Evolutionary conservation across 73 alveolate genomes (phyloP), one percentile per base, ranked within the genome.

Genomic region (Tetrahymena malaccensis): DNA sequence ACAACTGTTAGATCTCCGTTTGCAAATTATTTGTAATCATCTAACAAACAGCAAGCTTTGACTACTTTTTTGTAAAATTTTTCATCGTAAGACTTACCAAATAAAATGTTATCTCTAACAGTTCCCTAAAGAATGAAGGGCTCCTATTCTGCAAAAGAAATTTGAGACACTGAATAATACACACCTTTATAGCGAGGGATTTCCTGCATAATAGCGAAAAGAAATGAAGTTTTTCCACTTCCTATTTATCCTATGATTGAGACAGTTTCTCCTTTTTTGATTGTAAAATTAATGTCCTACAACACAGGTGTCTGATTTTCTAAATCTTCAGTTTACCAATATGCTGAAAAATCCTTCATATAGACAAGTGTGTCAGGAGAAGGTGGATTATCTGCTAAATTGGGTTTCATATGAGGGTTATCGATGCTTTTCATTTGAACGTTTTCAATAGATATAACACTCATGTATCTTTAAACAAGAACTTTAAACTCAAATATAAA

Each of bases 201-300:
- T 12, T 96, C 97, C 55, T 97, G 96, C 35, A 95, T 31, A 21
- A 98, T 93, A n/a, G 99, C 96, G 84, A 95, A 94, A 40, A 98
- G 55, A 16, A 98, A 95, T 22, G 98, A 96, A 57, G 98, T 94
- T 94, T 98, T 98, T 0, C 99, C 99, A 57, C 98, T 94, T 5
- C 99, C 99, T 11, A 98, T 98, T 93, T 97, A 98, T 22, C 99
- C 99, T 10, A 97, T 94, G 56, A 98, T 85, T 33, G 98, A 97
- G 25, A 98, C 97, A 55, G 97, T 97, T 38, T 97, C 98, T 1
- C 98, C 98, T 94, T 96, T 94, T 95, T 95, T 85, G 70, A 98
- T 97, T 85, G 83, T 70, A n/a, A 98, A 95, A 55, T 96, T 55
- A 35, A 98, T 96, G 85, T 94, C 97, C 95, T 94, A 95, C 95